Evolutionary conservation across 306 rosid genomes (phyloP), one percentile per base, ranked within the genome.

Genomic region (Cicer yamashitae): DNA sequence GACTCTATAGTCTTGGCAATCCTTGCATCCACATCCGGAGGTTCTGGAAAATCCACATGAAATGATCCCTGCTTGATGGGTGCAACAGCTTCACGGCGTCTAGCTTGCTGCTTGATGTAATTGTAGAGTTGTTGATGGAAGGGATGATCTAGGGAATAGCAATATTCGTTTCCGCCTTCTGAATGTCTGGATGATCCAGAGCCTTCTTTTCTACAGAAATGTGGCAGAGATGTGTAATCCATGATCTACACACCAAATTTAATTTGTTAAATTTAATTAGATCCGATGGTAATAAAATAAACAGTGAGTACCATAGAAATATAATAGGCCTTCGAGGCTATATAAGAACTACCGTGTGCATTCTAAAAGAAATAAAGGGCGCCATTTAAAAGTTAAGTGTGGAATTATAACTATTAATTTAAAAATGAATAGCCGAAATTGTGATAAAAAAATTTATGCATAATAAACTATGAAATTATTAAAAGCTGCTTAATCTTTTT

Each of bases 101-200:
- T 75, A 71, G 93, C 80, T 80, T 85, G 96, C 84, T 90, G 87
- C 75, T 84, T 89, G 79, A 84, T 83, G 88, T 88, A 84, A 77
- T 81, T 74, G 83, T 91, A 91, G 73, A 94, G 94, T 83, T 87
- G 80, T 83, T 87, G 96, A 80, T 94, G 98, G 82, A 94, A 91
- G 34, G 86, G 87, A 67, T 94, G 97, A 75, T 90, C 97, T 81
- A 85, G 58, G 74, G 98, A 89, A 85, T 75, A 94, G 85, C 91
- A 92, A 87, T 76, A 87, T 53, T 84, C 86, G 47, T 57, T 58
- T 69, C 91, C 91, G 61, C 78, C 70, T 14, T 71, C 85, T 40
- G 88, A 79, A 78, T 75, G 81, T 40, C 64, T 84, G 46, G 98
- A 94, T 56, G 97, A 86, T 73, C 94, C 88, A 34, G 97, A 89